Evolutionary conservation across 225 moss, liverwort and hornwort genomes (phyloP), one percentile per base, ranked within the genome.

Genomic region (Marchantia paleacea): DNA sequence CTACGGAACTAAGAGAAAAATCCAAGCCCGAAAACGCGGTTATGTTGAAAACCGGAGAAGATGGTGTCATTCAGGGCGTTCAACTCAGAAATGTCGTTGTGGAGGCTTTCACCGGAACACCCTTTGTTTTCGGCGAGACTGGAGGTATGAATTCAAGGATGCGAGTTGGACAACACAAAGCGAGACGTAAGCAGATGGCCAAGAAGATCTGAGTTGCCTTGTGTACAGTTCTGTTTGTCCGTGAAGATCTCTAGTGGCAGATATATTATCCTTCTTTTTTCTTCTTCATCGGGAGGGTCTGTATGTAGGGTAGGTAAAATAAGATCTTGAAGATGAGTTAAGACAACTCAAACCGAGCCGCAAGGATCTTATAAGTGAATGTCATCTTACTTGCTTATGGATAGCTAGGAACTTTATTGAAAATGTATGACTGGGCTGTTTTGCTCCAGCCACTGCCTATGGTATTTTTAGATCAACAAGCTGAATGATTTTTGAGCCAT

Each of bases 101-200:
- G 22, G 83, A 70, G 68, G 63, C 53, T 47, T 55, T 71, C 4
- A 52, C 51, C 39, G 78, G 61, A 12, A 50, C 58, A 66, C 25
- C 76, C 3, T 29, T 70, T 15, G 55, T 51, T 12, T 22, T 26
- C 47, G 54, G 72, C n/a, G 47, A 55, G 55, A 69, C 22, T 80
- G 50, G 76, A 57, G 83, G 66, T 60, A 60, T 52, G 75, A 50
- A 28, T 55, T 15, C 52, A 28, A 68, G 24, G 68, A 68, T 80
- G 83, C 80, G 81, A 71, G 71, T 79, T 52, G 83, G 81, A 55
- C 83, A 72, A 26, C 78, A 55, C 64, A 86, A 84, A 84, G 78
- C 86, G 74, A 84, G 86, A 76, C 81, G 80, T 10, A 86, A 86
- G 83, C 61, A 62, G 75, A 86, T 84, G 86, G 81, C 86, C 16